A percentile compares a stretch with the other conserved stretches of the same genome.
Evolutionary conservation across 306 rosid species (phyloP).

Genomic region (Trichosanthes cucumerina): DNA sequence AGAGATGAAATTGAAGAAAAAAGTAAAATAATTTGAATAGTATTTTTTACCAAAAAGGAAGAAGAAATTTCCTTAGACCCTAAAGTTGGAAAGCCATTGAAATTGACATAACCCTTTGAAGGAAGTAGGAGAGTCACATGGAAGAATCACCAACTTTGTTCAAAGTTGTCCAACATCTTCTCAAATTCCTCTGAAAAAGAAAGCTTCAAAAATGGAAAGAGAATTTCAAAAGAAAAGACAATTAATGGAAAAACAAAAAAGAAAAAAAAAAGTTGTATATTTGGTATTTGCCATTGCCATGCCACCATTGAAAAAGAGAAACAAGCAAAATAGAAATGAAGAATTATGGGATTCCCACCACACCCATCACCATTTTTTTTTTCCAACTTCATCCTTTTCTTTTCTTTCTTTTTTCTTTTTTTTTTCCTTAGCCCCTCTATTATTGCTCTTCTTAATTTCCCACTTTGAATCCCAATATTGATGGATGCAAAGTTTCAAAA

Average conservation of each 20-base stretch:
- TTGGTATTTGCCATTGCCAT: background rate
- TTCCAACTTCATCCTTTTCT: background rate
- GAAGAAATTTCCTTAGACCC: background rate
- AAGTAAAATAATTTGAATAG: background rate
- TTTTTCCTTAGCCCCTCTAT: conserved; percentile 21
- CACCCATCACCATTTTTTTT: conserved; percentile 20
- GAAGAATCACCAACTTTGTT: conserved; percentile 42
- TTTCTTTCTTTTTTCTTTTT: conserved; percentile 8
- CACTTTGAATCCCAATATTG: background rate
- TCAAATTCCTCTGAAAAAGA: conserved; percentile 32
- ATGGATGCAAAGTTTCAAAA: background rate
- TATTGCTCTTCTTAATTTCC: conserved; percentile 36
- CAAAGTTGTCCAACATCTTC: conserved; percentile 45
- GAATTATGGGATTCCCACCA: conserved; percentile 49
- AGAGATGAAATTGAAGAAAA: background rate
- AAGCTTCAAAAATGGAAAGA: conserved; percentile 23
- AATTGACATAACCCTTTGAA: background rate
- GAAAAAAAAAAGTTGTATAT: conserved; percentile 11
- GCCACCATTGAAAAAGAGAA: conserved; percentile 22
- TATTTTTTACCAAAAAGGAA: background rate
- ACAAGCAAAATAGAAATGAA: conserved; percentile 29
- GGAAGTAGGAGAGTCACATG: conserved; percentile 9
- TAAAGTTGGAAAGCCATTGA: background rate
- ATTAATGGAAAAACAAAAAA: background rate
- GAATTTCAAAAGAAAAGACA: conserved; percentile 12